Conservation (phyloP, 2,329 filamentous ascomycete species). For the Dactylellina parvicollis region DNA sequence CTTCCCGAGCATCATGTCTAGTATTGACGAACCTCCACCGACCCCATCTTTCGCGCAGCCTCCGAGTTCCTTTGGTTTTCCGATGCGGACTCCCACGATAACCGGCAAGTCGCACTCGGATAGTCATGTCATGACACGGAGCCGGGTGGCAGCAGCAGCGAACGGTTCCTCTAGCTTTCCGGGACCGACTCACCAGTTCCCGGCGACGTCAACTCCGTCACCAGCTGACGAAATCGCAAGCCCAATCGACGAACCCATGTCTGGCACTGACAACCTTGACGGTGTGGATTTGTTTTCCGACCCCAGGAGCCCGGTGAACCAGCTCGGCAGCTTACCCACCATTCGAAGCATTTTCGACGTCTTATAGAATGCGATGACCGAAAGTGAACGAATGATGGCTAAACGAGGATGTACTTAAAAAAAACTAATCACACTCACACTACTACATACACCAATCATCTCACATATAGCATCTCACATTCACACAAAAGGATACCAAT, state of each 20-base stretch:
- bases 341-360: conserved; percentile 59
- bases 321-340: conserved; percentile 55
- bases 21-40: conserved; percentile 51
- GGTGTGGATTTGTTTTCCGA: conserved; percentile 56
- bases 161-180: conserved; percentile 39
- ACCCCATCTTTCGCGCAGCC: conserved; percentile 48
- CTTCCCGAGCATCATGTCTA: conserved; percentile 51
- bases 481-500: conserved; percentile 37
- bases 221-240: conserved; percentile 55
- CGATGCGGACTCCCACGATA: conserved; percentile 47
- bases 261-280: conserved; percentile 42
- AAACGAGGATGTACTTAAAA: too few species aligned
- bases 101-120: conserved; percentile 45
- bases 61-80: conserved; percentile 47
- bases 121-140: conserved; percentile 33
- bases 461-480: too few species aligned
- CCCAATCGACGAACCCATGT: conserved; percentile 34
- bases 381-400: too few species aligned
- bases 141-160: conserved; percentile 18
- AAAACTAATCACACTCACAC: too few species aligned
- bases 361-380: conserved; percentile 55
- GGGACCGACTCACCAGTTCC: too few species aligned
- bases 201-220: too few species aligned
- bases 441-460: too few species aligned
- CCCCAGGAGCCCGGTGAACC: conserved; percentile 56